Evolutionary conservation across 257 asterid genomes (phyloP).

Genomic region (Solanum corneliomulleri): DNA sequence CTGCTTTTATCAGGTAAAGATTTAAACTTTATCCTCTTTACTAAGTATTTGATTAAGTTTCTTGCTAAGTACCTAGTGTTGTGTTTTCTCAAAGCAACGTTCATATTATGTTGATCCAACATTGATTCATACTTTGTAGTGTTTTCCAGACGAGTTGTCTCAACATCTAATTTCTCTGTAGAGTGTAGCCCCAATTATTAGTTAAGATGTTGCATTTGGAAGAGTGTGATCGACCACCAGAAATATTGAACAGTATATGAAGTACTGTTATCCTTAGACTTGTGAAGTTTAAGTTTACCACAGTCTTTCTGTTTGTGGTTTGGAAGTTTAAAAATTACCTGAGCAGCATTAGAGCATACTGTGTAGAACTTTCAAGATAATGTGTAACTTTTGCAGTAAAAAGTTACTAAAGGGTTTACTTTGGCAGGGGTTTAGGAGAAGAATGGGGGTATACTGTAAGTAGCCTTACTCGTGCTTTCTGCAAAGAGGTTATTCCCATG

Average conservation of each 20-base stretch:
- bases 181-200: neutral
- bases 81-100: neutral
- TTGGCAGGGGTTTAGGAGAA: neutral
- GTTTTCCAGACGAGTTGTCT: neutral
- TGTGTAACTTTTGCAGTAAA: neutral
- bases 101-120: neutral
- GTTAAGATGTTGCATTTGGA: neutral
- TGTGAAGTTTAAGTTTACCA: neutral
- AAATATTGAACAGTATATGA: neutral
- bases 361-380: neutral
- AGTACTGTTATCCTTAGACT: neutral
- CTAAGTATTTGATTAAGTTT: neutral
- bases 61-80: neutral
- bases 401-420: neutral
- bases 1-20: conserved; percentile 57
- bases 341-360: neutral
- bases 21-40: neutral
- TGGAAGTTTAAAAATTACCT: neutral
- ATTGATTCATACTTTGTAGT: neutral
- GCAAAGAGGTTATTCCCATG: neutral
- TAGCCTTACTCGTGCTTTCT: neutral
- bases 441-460: neutral
- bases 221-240: neutral
- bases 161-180: neutral
- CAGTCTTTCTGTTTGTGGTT: neutral